Base-by-base conservation (phyloP, 2,329 filamentous ascomycete species). In the Aspergillus pseudonomiae region DNA sequence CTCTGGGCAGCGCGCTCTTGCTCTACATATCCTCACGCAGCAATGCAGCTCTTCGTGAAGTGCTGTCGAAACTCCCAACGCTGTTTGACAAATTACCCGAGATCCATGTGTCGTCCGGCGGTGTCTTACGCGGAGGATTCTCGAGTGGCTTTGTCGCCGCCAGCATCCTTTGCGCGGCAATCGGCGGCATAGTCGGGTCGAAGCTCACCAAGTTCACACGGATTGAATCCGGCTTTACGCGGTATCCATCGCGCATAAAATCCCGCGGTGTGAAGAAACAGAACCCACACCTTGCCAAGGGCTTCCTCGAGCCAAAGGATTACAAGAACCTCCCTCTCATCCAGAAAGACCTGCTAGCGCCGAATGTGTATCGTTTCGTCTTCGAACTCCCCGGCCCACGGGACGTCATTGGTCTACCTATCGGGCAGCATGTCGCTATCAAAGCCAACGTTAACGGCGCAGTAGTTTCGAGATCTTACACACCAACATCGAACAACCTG, bases 371-470 rank as follows among this genome's bases (percentile, higher is more conserved):
- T 70, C 78, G 79, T 32, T 77, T 85, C 10, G 74, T 77, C 11
- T 86, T 87, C 41, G 73, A 77, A 26, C 79, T 87, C 1, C 85
- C 85, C 0, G 77, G 74, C 0, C 67, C 74, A 0, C 68, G 70
- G 5, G 78, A 80, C 2, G 75, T 85, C 0, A 79, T 87, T 2
- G 85, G 85, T 5, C 77, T 88, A 9, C 86, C 85, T 0, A 84
- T 82, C 7, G 85, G 85, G 10, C 85, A 88, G 68, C 85, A 87
- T 66, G 79, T 87, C 4, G 78, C 84, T 50, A 83, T 88, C 62
- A 80, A 81, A 61, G 82, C 83, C 1, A 75, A 72, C 2, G 70
- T 86, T 7, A 75, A 83, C 46, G 82, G 81, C 7, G 74, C 84
- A 62, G 67, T 74, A 1, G 80, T 88, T 16, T 74, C 77, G 2